phyloP scores from a whole-genome alignment of 345 rosid species.

The Diplotaxis tenuifolia region DNA sequence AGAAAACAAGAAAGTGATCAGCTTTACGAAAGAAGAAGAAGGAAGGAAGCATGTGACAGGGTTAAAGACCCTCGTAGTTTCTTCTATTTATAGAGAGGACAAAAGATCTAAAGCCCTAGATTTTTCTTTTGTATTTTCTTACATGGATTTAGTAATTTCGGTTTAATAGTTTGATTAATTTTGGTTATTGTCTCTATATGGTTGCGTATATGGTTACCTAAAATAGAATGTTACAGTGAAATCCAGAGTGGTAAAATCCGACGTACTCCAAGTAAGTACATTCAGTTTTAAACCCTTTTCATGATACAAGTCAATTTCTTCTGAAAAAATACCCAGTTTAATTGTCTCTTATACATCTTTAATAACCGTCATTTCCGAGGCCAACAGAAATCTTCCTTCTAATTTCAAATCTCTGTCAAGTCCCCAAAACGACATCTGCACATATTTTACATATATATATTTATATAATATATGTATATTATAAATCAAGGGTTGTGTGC shows the following conservation, averaged over 20 bases:
- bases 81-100: conserved; percentile 37
- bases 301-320: conserved; percentile 1
- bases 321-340: background rate
- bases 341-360: conserved; percentile 6
- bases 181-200: conserved; percentile 23
- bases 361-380: conserved; percentile 45
- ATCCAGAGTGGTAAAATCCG: conserved; percentile 31
- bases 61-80: conserved; percentile 1
- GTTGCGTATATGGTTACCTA: conserved; percentile 29
- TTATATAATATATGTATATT: no score
- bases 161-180: conserved; percentile 23
- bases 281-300: conserved; percentile 29
- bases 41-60: conserved; percentile 16
- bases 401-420: conserved; percentile 27
- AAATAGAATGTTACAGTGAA: conserved; percentile 27
- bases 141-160: conserved; percentile 28
- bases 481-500: background rate
- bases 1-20: background rate
- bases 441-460: background rate
- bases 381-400: conserved; percentile 26
- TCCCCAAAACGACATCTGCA: conserved; percentile 14
- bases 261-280: conserved; percentile 33
- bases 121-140: conserved; percentile 26
- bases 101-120: conserved; percentile 28
- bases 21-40: conserved; percentile 4